These are phyloP conservation scores for Hyaloscypha variabilis DNA, from an alignment of 495 filamentous ascomycete species.

Conservation along the genomic window DNA sequence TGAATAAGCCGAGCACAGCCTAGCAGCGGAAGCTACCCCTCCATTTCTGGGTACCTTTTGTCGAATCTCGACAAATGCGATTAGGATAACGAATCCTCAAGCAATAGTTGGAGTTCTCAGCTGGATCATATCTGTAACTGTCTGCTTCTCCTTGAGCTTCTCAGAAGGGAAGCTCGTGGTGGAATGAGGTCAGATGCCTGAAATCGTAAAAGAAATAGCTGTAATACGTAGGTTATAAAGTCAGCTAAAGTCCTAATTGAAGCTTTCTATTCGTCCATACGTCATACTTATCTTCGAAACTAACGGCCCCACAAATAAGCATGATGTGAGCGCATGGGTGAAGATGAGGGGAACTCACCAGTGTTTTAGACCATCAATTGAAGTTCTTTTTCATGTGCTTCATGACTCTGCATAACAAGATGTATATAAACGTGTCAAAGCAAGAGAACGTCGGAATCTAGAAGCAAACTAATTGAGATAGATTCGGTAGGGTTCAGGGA, in stretches of 20 bases:
- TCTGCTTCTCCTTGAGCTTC: not conserved
- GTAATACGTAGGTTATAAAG: no score
- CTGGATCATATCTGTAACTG: not conserved
- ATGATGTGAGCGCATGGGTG: not conserved
- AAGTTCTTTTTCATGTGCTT: not conserved
- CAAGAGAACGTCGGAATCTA: not conserved
- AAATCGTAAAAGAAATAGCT: no score
- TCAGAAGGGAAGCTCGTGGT: no score
- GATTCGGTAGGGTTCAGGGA: no score
- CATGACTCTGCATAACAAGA: not conserved
- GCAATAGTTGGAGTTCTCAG: not conserved
- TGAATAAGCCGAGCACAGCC: no score
- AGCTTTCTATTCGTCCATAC: no score
- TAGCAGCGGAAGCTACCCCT: no score
- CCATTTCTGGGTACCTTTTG: not conserved
- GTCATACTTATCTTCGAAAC: not conserved
- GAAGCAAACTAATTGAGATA: not conserved
- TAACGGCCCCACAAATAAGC: not conserved
- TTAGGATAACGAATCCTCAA: not conserved
- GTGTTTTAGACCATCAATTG: not conserved
- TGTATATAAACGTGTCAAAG: not conserved
- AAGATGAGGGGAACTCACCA: not conserved
- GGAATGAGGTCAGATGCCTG: no score
- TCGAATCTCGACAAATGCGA: not conserved
- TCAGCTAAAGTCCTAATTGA: no score